phyloP scores from a whole-genome alignment of 176 grass and related monocot species.

The Ampelocalamus luodianensis region DNA sequence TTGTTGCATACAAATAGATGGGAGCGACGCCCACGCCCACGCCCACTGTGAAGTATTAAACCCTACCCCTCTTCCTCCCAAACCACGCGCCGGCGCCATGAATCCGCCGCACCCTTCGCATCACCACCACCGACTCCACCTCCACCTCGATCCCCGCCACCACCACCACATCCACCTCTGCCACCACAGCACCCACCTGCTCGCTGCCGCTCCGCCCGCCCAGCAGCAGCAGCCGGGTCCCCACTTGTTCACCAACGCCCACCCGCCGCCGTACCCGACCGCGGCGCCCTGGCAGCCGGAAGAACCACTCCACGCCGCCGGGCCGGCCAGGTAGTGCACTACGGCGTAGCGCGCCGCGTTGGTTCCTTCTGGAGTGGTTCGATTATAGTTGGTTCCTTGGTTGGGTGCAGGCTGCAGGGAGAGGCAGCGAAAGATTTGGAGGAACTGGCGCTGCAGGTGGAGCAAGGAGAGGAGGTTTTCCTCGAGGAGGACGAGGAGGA shows the following conservation, averaged over 20 bases:
- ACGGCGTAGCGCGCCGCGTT: neutral
- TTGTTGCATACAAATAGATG: too few species aligned
- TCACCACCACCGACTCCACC: slow-evolving; percentile 46
- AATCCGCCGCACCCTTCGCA: slow-evolving; percentile 23
- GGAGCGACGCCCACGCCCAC: too few species aligned
- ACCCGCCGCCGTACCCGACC: too few species aligned
- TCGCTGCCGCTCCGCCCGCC: too few species aligned
- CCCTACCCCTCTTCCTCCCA: neutral
- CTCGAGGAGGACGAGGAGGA: slow-evolving; percentile 43
- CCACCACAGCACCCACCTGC: slow-evolving; percentile 28
- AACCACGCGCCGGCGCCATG: slow-evolving; percentile 2
- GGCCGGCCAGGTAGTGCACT: neutral
- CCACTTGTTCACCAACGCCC: neutral
- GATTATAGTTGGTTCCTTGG: neutral
- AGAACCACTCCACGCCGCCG: neutral
- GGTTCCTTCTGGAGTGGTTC: neutral
- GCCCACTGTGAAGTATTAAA: neutral
- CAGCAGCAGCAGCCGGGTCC: neutral
- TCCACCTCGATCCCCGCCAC: slow-evolving; percentile 48
- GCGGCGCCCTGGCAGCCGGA: too few species aligned
- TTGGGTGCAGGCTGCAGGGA: neutral
- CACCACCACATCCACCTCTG: slow-evolving; percentile 46
- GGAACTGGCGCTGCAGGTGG: neutral
- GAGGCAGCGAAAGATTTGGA: neutral
- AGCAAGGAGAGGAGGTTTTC: slow-evolving; percentile 21